These are phyloP conservation scores for Linum usitatissimum DNA, from an alignment of 345 rosid genomes.

Conservation along the genomic window DNA sequence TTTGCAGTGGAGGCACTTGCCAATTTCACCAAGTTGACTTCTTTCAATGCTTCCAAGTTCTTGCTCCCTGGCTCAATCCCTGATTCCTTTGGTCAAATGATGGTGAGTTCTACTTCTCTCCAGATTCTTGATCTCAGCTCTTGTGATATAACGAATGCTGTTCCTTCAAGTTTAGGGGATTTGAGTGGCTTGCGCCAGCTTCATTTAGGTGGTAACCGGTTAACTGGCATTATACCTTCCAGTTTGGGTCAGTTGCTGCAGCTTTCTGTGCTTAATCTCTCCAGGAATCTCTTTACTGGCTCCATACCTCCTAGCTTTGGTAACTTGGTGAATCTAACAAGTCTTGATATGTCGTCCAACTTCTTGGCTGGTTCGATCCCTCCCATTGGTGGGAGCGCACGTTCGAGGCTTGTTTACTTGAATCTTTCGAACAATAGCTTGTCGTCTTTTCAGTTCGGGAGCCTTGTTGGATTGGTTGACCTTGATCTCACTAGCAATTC, in stretches of 20 bases:
- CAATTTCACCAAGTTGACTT: constrained; percentile 51
- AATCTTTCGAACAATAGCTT: constrained; percentile 69
- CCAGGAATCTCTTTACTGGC: constrained; percentile 52
- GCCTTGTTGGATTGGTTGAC: constrained; percentile 48
- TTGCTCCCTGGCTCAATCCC: constrained; percentile 72
- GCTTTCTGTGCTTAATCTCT: constrained; percentile 59
- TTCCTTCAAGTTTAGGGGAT: constrained; percentile 63
- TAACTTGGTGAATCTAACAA: constrained; percentile 41
- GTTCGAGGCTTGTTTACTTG: constrained; percentile 44
- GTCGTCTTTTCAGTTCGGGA: constrained; percentile 54
- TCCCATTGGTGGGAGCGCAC: constrained; percentile 33
- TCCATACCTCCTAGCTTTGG: constrained; percentile 54
- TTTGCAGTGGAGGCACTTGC: constrained; percentile 60
- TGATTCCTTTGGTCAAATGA: constrained; percentile 56
- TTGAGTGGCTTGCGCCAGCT: constrained; percentile 52
- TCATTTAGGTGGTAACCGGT: constrained; percentile 47
- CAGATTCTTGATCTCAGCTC: constrained; percentile 82
- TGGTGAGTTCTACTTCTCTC: constrained; percentile 23
- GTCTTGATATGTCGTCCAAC: constrained; percentile 71
- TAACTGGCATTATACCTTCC: constrained; percentile 50
- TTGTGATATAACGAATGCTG: constrained; percentile 43
- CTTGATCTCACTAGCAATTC: constrained; percentile 77
- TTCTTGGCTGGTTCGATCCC: constrained; percentile 56
- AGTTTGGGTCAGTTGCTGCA: constrained; percentile 44
- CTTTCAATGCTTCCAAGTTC: constrained; percentile 74